Base-by-base conservation (phyloP, 257 asterid species). In the Datura wrightii region DNA sequence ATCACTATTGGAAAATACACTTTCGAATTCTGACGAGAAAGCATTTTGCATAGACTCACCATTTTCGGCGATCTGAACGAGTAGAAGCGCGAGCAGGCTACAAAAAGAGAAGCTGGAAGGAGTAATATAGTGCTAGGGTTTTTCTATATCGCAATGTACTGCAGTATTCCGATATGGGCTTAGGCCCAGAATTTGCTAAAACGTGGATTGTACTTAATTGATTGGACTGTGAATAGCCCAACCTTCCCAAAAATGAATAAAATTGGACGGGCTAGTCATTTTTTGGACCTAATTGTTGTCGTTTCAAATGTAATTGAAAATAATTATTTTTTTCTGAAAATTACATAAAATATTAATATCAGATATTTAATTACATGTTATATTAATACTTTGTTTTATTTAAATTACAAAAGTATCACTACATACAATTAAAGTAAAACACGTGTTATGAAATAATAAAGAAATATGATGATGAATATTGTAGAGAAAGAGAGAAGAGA, bases 31-130 rank as follows among this genome's bases (percentile, higher is more conserved):
- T 15, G n/a, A 15, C 19, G 2, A 37, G 58, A 42, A 5, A 2
- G 2, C 8, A 55, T 10, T 55, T 6, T 34, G 18, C 3, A 3
- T 6, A 50, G 44, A 5, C 88, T 60, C 37, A 85, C 89, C 89
- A 86, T 86, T 83, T 86, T 86, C 80, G 87, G 84, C 84, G 41
- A 63, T 59, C n/a, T 80, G 74, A 41, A 41, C 24, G 58, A 56
- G 59, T 63, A 80, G 74, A 48, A 48, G 41, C 39, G 79, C 71
- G 18, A 80, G 58, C 83, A 34, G 14, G 8, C 13, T 46, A 6
- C 2, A 3, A 72, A 11, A 6, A 2, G 6, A 3, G 14, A 14
- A 10, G 44, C 24, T 24, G 24, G 2, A 4, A 24, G 8, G 81
- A 74, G 1, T 48, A 74, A 74, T 74, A 74, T 74, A 74, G 42